These are phyloP conservation scores for Pseudodiploospora longispora DNA, from an alignment of 2,329 filamentous ascomycete genomes.

Conservation along the genomic window DNA sequence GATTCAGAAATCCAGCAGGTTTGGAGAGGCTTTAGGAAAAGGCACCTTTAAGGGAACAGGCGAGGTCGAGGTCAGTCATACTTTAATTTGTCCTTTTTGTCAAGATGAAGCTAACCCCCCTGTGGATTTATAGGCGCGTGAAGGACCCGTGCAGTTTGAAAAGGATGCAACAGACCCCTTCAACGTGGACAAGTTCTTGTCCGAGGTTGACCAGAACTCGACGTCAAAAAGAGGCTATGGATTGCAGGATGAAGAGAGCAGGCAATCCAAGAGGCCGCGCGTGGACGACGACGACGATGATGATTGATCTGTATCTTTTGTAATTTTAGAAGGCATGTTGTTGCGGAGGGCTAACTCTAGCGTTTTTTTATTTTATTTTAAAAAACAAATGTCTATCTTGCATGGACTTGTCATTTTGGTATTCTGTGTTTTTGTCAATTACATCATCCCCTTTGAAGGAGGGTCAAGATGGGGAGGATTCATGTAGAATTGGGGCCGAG, in stretches of 20 bases:
- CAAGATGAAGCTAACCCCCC: slow-evolving; percentile 21
- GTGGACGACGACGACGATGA: slow-evolving; percentile 62
- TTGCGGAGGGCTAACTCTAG: too few relatives aligned
- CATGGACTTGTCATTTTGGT: too few relatives aligned
- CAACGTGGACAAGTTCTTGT: slow-evolving; percentile 89
- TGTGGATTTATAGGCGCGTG: slow-evolving; percentile 48
- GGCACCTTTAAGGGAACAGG: slow-evolving; percentile 86
- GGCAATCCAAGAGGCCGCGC: slow-evolving; percentile 63
- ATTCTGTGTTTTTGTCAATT: too few relatives aligned
- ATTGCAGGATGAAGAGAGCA: slow-evolving; percentile 56
- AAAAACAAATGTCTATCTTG: too few relatives aligned
- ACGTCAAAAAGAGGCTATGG: slow-evolving; percentile 68
- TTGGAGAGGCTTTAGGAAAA: slow-evolving; percentile 76
- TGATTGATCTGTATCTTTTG: slow-evolving; percentile 3
- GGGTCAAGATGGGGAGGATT: too few relatives aligned
- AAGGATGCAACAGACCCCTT: slow-evolving; percentile 82
- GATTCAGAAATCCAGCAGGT: slow-evolving; percentile 78
- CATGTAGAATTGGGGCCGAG: too few relatives aligned
- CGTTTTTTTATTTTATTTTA: too few relatives aligned
- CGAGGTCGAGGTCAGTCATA: slow-evolving; percentile 60
- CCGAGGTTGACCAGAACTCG: slow-evolving; percentile 61
- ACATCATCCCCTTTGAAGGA: too few relatives aligned
- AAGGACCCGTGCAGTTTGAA: slow-evolving; percentile 94
- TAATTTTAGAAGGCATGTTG: slow-evolving; percentile 1
- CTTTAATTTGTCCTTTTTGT: neutral